Evolutionary conservation across 768 basidiomycete genomes (phyloP).

Genomic region (Tulasnella sp.): DNA sequence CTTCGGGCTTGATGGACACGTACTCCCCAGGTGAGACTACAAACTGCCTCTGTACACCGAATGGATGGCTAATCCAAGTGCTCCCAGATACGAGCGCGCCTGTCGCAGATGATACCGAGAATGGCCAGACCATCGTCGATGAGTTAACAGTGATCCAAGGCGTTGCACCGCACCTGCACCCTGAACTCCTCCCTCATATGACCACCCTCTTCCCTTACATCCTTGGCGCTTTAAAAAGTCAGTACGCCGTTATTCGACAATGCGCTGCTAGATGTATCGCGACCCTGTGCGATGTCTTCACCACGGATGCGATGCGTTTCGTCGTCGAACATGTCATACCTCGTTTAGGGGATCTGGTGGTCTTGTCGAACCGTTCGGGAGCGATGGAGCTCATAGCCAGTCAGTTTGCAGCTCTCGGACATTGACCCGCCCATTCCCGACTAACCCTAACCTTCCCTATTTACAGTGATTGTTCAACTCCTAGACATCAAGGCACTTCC

Average conservation of each 20-base stretch:
- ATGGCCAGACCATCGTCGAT: conserved; percentile 86
- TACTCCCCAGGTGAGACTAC: conserved; percentile 49
- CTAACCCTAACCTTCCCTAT: background rate
- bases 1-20: conserved; percentile 57
- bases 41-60: background rate
- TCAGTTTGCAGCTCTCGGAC: conserved; percentile 38
- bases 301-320: conserved; percentile 72
- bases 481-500: conserved; percentile 92
- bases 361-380: conserved; percentile 73
- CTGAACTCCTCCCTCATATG: conserved; percentile 58
- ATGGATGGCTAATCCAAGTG: no score
- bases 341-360: conserved; percentile 65
- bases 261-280: conserved; percentile 80
- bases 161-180: conserved; percentile 63
- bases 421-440: background rate
- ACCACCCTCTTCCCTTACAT: conserved; percentile 66
- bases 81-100: conserved; percentile 44
- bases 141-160: conserved; percentile 82
- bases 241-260: conserved; percentile 83
- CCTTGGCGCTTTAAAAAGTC: conserved; percentile 66
- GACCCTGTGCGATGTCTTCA: conserved; percentile 78
- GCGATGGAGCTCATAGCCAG: conserved; percentile 85
- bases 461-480: conserved; percentile 75
- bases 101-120: conserved; percentile 49
- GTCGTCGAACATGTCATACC: conserved; percentile 83